These are phyloP conservation scores for Ophidiomyces ophidiicola DNA, from an alignment of 2,329 filamentous ascomycete species.

Conservation along the genomic window DNA sequence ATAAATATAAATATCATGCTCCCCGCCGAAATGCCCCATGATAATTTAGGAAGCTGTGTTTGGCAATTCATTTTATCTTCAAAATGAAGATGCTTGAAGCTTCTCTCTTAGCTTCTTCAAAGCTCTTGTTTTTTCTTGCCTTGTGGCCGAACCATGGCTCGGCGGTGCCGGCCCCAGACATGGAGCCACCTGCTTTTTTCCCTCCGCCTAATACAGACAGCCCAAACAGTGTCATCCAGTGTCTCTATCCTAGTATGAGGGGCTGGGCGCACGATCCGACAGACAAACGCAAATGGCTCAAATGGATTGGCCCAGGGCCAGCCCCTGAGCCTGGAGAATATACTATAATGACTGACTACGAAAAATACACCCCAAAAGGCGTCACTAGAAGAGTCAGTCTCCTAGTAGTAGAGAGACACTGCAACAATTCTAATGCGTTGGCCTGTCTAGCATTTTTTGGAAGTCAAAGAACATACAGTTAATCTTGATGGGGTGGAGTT, in stretches of 20 bases:
- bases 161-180: not conserved
- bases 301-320: constrained; percentile 7
- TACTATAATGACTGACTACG: constrained; percentile 13
- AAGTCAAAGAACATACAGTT: constrained; percentile 10
- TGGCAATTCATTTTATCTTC: not conserved
- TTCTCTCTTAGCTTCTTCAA: constrained; percentile 4
- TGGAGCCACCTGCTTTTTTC: constrained; percentile 4
- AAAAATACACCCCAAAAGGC: constrained; percentile 12
- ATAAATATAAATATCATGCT: no score
- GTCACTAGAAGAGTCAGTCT: constrained; percentile 11
- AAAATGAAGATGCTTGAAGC: constrained; percentile 2
- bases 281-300: constrained; percentile 12
- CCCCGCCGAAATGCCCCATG: no score
- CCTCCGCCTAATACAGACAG: constrained; percentile 10
- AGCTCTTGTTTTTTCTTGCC: constrained; percentile 3
- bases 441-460: constrained; percentile 11
- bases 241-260: constrained; percentile 12
- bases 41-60: no score
- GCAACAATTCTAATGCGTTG: not conserved
- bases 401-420: not conserved
- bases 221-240: constrained; percentile 11
- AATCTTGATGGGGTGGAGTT: constrained; percentile 13
- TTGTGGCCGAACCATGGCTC: not conserved
- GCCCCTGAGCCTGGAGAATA: constrained; percentile 10
- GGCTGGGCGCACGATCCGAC: constrained; percentile 11